Conservation (phyloP, 345 rosid species). For the Mercurialis annua region DNA sequence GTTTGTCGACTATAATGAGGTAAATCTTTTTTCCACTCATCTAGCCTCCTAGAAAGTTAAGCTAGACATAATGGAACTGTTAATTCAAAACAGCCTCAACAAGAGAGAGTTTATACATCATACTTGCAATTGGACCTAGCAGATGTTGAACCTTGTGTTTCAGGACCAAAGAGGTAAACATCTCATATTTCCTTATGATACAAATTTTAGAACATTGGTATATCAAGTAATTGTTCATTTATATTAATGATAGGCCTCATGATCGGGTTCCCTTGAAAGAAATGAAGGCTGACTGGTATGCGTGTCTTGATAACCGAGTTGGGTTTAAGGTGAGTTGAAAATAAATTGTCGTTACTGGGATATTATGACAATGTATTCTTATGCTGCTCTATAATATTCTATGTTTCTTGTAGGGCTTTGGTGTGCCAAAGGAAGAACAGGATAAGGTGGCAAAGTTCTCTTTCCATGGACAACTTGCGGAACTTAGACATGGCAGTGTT, state of each 20-base stretch:
- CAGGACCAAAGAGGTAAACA: constrained; percentile 95
- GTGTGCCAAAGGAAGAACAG: constrained; percentile 82
- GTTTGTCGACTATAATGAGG: constrained; percentile 95
- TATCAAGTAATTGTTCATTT: background rate
- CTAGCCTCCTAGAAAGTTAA: background rate
- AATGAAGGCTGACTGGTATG: constrained; percentile 97
- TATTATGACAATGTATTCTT: background rate
- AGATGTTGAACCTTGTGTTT: constrained; percentile 87
- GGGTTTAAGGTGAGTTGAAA: constrained; percentile 96
- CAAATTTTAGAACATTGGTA: background rate
- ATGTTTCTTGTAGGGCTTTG: constrained; percentile 58
- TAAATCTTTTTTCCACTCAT: constrained; percentile 18
- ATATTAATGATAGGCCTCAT: constrained; percentile 64
- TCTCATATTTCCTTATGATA: background rate
- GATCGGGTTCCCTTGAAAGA: constrained; percentile 88
- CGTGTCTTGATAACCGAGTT: constrained; percentile 81
- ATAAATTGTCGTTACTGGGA: too few species aligned
- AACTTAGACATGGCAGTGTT: constrained; percentile 28
- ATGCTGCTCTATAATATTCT: background rate
- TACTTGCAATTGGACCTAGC: constrained; percentile 70
- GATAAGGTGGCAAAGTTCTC: constrained; percentile 72
- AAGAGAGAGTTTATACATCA: constrained; percentile 72
- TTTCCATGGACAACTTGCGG: constrained; percentile 59
- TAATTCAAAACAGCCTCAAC: constrained; percentile 57
- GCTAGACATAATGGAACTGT: background rate